These are phyloP conservation scores for Brassica nigra DNA, from an alignment of 345 rosid genomes.

Conservation along the genomic window DNA sequence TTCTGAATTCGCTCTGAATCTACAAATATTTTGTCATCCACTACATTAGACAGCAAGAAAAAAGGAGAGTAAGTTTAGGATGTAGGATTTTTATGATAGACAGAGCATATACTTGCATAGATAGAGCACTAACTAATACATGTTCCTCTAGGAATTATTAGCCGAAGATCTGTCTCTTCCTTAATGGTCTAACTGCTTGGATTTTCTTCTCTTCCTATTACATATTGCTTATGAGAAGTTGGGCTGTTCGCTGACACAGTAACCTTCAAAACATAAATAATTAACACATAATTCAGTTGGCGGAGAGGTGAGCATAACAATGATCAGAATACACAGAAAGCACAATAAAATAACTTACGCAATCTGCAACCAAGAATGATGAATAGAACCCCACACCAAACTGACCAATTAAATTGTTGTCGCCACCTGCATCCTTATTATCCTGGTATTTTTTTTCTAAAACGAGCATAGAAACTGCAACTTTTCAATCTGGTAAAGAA, in stretches of 20 bases:
- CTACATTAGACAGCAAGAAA: conserved; percentile 44
- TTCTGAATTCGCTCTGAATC: conserved; percentile 85
- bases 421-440: background rate
- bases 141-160: too few relatives aligned
- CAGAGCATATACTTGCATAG: conserved; percentile 44
- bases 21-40: conserved; percentile 81
- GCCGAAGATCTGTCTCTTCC: conserved; percentile 36
- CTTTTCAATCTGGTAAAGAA: too few relatives aligned
- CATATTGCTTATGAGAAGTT: conserved; percentile 84
- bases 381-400: background rate
- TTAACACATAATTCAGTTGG: background rate
- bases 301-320: background rate
- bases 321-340: background rate
- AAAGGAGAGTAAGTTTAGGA: conserved; percentile 27
- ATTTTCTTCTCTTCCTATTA: conserved; percentile 93
- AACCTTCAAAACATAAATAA: conserved; percentile 47
- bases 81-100: conserved; percentile 1
- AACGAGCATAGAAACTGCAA: too few relatives aligned
- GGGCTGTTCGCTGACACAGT: conserved; percentile 89
- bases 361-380: background rate
- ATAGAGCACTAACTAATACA: too few relatives aligned
- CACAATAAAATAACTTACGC: background rate
- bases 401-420: too few relatives aligned
- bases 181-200: conserved; percentile 76
- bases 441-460: too few relatives aligned